Evolutionary conservation across 805 yeast genomes (phyloP), one percentile per base, ranked within the genome.

Genomic region (Spathaspora hagerdaliae): DNA sequence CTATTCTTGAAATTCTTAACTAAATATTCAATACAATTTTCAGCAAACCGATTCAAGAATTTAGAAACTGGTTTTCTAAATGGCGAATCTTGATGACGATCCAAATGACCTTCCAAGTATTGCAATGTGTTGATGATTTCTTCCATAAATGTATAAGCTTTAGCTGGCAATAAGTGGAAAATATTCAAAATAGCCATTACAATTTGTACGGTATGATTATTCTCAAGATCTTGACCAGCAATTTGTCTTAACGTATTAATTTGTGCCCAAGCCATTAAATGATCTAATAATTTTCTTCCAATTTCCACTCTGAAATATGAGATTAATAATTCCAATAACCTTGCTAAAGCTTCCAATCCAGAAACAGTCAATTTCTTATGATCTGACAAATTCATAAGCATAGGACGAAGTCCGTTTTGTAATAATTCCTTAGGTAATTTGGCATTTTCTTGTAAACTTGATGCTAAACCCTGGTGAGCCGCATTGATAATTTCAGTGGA

Each of bases 241-340:
- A 87, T 78, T 51, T 82, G 80, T 45, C 89, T 82, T 35, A 95
- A 64, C 1, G 87, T 79, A 27, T 79, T 78, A 2, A 94, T 88
- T 55, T 87, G 91, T 0, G 97, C 96, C 96, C 97, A 91, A 0
- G 97, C 96, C 78, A 84, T 85, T 52, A 94, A 72, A 64, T 94
- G 99, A 59, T 94, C 98, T 31, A 95, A 74, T 42, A 94, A 68
- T 57, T 94, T 94, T 41, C 90, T 78, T 31, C 99, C 99, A 53
- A 94, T 92, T 62, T 94, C 99, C 14, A 95, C 97, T 61, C 95
- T 86, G 74, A 94, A 94, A 58, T 94, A 92, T 3, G 95, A 88
- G 32, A 92, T 90, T 52, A 94, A 71, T 19, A 95, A 71, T 58
- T 92, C 97, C 36, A 94, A 72, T 31, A 94, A 72, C 38, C 95